These are phyloP conservation scores for Chytriomyces sp. DNA, from an alignment of 192 early-diverging fungal species.

Conservation along the genomic window DNA sequence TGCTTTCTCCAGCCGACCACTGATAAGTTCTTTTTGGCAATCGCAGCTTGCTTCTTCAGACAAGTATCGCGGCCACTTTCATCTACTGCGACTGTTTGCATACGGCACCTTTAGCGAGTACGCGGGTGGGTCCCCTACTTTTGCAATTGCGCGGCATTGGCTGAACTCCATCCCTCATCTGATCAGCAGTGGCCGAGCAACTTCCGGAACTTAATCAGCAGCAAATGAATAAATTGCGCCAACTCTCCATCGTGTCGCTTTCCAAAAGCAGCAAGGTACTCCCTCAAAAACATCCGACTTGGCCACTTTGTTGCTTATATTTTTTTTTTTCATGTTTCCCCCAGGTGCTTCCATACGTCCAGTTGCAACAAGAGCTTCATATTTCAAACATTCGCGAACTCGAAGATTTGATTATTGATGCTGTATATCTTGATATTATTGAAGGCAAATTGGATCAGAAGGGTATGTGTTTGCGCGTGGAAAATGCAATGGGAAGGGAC, in stretches of 20 bases:
- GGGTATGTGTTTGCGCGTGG: constrained; percentile 71
- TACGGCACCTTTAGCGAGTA: constrained; percentile 83
- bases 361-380: constrained; percentile 68
- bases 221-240: constrained; percentile 59
- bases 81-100: constrained; percentile 76
- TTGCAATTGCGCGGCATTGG: neutral
- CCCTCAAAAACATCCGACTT: constrained; percentile 10
- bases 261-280: constrained; percentile 41
- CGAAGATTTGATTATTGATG: constrained; percentile 87
- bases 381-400: constrained; percentile 80
- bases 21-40: too few relatives aligned
- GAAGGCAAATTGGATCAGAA: constrained; percentile 85
- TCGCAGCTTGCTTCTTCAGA: too few relatives aligned
- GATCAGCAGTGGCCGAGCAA: constrained; percentile 32
- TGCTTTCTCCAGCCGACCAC: too few relatives aligned
- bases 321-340: neutral
- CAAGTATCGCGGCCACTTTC: constrained; percentile 38
- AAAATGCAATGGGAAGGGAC: constrained; percentile 85
- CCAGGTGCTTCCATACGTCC: constrained; percentile 74
- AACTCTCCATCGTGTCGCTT: constrained; percentile 81
- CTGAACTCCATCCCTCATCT: neutral
- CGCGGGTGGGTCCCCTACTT: constrained; percentile 55
- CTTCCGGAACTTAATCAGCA: constrained; percentile 38
- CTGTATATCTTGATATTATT: constrained; percentile 80
- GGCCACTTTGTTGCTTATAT: constrained; percentile 1